Base-by-base conservation (phyloP, 306 rosid species). In the Sesbania bispinosa region DNA sequence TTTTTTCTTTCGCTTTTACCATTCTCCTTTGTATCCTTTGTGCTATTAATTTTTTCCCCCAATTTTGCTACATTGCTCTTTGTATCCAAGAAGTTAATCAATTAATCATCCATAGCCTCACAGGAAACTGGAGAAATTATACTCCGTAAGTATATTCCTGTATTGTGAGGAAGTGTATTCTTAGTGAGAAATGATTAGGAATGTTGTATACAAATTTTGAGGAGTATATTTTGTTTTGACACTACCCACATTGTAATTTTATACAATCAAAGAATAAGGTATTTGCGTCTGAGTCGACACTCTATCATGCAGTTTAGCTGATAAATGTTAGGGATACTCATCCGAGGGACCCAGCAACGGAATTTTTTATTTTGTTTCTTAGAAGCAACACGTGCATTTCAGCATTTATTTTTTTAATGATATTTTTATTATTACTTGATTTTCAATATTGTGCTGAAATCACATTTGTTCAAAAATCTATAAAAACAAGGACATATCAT, bases 1-100 rank as follows among this genome's bases (percentile, higher is more conserved):
- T 21, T 73, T 15, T 51, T 16, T 26, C 65, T 29, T 51, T 69
- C 9, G 24, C 15, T 32, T 42, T 20, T 45, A 35, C 48, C 30
- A 9, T 66, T 74, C 27, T 47, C 45, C 59, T 63, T 62, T 70
- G 77, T 62, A 77, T 11, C 53, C 39, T 55, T 23, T 75, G 80
- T 75, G 74, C 61, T 55, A 75, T 43, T 21, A n/a, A 43, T 54
- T 54, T 54, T 50, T 65, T n/a, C 39, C 30, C 51, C 2, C 3
- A 30, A 60, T 61, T 59, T 71, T 62, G 15, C 45, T 45, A 21
- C 60, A 52, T 2, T 16, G 60, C 11, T 19, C 62, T 62, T 42
- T 71, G 65, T 76, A 58, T 10, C 43, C 63, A 26, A 60, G 3
- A 61, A 48, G 53, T 38, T 20, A 27, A 74, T 15, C 70, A 50